Percentiles rank a stretch among this genome's conserved stretches.
phyloP scores from a whole-genome alignment of 148 eudicot species.

The Linanthus parryae region DNA sequence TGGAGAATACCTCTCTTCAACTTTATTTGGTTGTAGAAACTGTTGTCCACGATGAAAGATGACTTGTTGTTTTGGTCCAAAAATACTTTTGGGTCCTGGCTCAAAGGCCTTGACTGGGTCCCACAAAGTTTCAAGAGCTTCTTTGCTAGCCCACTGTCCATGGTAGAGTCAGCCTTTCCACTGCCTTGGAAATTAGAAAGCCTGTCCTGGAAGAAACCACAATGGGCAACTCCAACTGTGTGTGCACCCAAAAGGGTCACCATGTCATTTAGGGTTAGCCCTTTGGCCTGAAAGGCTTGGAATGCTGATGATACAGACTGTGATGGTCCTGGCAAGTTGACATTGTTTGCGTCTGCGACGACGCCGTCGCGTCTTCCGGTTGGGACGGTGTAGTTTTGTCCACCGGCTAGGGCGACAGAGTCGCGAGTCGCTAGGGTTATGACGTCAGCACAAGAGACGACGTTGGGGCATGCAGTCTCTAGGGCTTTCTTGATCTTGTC shows the following conservation, averaged over 20 bases:
- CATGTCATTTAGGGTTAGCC: constrained; percentile 22
- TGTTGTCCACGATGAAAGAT: constrained; percentile 18
- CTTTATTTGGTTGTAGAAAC: constrained; percentile 20
- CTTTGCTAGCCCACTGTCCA: constrained; percentile 18
- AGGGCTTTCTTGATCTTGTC: constrained; percentile 22
- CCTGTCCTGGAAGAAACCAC: constrained; percentile 17
- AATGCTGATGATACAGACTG: constrained; percentile 11
- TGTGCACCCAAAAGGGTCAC: constrained; percentile 29
- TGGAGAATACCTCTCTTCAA: constrained; percentile 18
- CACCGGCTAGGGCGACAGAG: constrained; percentile 27
- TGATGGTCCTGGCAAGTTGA: constrained; percentile 22
- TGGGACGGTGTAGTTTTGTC: constrained; percentile 20
- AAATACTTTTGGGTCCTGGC: constrained; percentile 21
- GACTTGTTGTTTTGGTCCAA: constrained; percentile 34
- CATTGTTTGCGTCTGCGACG: constrained; percentile 13
- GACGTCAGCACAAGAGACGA: constrained; percentile 9
- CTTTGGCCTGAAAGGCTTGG: constrained; percentile 16
- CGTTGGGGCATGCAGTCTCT: constrained; percentile 21
- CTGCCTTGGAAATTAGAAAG: constrained; percentile 11
- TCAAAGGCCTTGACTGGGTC: constrained; percentile 10
- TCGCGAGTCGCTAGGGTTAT: constrained; percentile 31
- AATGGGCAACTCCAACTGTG: constrained; percentile 28
- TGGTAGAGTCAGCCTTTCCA: constrained; percentile 13
- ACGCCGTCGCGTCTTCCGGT: constrained; percentile 31
- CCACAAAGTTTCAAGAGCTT: constrained; percentile 17